Percentiles rank a stretch among this genome's conserved stretches.
Conservation (phyloP, 805 yeast genomes). For the Lachancea kluyveri region DNA sequence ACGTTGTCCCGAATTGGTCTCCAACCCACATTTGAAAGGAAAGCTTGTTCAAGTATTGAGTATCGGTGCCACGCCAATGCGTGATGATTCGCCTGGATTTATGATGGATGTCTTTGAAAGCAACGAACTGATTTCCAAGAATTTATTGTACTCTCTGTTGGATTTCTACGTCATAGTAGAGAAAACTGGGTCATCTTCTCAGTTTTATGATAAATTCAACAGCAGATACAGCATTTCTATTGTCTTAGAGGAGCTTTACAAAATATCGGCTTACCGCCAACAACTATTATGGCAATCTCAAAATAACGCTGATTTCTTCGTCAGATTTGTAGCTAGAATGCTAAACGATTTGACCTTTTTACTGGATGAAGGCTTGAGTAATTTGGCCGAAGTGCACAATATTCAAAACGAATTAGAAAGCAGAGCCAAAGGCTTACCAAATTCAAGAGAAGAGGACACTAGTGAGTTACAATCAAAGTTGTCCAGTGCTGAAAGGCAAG, state of each 20-base stretch:
- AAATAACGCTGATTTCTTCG: constrained; percentile 73
- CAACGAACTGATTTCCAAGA: constrained; percentile 53
- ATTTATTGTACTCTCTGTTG: constrained; percentile 74
- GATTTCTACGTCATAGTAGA: constrained; percentile 93
- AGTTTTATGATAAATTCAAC: constrained; percentile 93
- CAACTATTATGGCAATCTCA: constrained; percentile 66
- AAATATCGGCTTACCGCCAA: constrained; percentile 55
- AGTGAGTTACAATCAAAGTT: constrained; percentile 58
- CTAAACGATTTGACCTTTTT: constrained; percentile 89
- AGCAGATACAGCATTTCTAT: constrained; percentile 80
- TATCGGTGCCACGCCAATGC: constrained; percentile 58
- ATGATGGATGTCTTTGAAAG: constrained; percentile 60
- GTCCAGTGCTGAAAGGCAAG: constrained; percentile 62
- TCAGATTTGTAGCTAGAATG: constrained; percentile 90
- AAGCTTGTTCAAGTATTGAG: constrained; percentile 75
- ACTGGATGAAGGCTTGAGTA: constrained; percentile 83
- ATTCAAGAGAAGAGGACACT: constrained; percentile 43
- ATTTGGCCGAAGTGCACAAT: constrained; percentile 69
- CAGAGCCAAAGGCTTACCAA: constrained; percentile 35
- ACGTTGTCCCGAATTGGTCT: constrained; percentile 77
- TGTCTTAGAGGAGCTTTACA: constrained; percentile 80
- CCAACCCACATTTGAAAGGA: constrained; percentile 91
- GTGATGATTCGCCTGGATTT: constrained; percentile 62
- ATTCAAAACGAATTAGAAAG: constrained; percentile 58
- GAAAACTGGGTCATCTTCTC: constrained; percentile 91